These are phyloP conservation scores for Nakazawaea anatomiae DNA, from an alignment of 805 yeast genomes.

Conservation along the genomic window DNA sequence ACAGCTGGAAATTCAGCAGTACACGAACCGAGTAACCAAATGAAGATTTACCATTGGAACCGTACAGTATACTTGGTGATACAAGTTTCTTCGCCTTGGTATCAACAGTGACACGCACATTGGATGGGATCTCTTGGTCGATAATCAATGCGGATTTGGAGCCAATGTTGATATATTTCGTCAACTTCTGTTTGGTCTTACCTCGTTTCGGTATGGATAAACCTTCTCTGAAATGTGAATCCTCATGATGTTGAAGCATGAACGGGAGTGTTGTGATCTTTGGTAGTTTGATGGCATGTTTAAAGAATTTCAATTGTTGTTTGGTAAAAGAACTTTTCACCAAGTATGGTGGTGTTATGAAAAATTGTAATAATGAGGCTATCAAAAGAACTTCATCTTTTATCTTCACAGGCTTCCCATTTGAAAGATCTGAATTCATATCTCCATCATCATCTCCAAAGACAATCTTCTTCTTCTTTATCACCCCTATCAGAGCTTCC, in stretches of 20 bases:
- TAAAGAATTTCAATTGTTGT: conserved; percentile 40
- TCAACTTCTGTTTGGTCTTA: conserved; percentile 47
- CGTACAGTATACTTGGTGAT: conserved; percentile 67
- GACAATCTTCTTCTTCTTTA: conserved; percentile 11
- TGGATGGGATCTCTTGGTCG: conserved; percentile 59
- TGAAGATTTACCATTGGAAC: conserved; percentile 52
- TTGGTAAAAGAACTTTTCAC: conserved; percentile 55
- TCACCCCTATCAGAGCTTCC: conserved; percentile 13
- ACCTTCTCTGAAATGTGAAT: conserved; percentile 54
- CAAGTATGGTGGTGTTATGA: conserved; percentile 81
- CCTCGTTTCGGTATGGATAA: conserved; percentile 41
- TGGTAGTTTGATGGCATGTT: conserved; percentile 65
- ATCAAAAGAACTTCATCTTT: conserved; percentile 43
- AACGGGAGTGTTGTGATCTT: conserved; percentile 70
- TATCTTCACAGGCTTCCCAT: conserved; percentile 14
- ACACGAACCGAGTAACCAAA: conserved; percentile 75
- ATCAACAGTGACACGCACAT: conserved; percentile 80
- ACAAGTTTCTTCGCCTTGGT: conserved; percentile 55
- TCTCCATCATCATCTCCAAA: background rate
- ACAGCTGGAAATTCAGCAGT: conserved; percentile 50
- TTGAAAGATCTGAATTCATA: conserved; percentile 3
- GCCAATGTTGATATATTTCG: conserved; percentile 79
- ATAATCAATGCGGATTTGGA: conserved; percentile 47
- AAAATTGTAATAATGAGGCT: conserved; percentile 69
- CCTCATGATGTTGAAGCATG: conserved; percentile 39